Conservation (phyloP, 179 eudicot genomes). For the Spinacia oleracea region DNA sequence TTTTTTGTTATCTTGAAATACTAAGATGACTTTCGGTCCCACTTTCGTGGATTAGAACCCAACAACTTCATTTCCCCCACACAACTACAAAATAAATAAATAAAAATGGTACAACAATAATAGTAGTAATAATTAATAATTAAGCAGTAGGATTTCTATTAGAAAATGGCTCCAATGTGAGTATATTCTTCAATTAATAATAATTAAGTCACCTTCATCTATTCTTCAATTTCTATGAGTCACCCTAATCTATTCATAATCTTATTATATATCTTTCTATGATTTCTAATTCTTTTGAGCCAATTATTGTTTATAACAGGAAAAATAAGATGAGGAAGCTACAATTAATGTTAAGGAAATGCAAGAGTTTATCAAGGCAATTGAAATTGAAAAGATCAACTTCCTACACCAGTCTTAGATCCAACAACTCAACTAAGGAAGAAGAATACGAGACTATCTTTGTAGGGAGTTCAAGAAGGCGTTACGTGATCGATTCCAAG, state of each 20-base stretch:
- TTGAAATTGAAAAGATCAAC: conserved; percentile 51
- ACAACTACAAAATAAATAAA: not conserved
- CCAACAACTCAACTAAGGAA: conserved; percentile 52
- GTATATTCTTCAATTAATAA: too few relatives aligned
- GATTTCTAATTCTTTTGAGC: not conserved
- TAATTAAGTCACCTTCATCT: conserved; percentile 27
- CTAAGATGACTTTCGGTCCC: conserved; percentile 18
- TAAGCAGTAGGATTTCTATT: not conserved
- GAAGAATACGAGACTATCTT: conserved; percentile 41
- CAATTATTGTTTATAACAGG: not conserved
- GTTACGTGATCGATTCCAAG: conserved; percentile 56
- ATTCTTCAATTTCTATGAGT: too few relatives aligned
- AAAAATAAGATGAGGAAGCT: conserved; percentile 50
- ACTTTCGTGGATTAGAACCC: not conserved
- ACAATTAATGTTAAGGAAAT: conserved; percentile 53
- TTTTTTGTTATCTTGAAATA: too few relatives aligned
- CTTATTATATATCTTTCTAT: too few relatives aligned
- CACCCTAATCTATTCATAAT: conserved; percentile 1
- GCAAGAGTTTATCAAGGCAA: conserved; percentile 71
- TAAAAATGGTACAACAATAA: not conserved
- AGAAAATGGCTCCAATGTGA: conserved; percentile 23
- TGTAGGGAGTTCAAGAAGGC: conserved; percentile 66
- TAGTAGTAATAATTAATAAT: too few relatives aligned
- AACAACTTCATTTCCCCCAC: conserved; percentile 20
- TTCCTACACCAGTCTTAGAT: conserved; percentile 49